Evolutionary conservation across 208 protist species (phyloP), one percentile per base, ranked within the genome.

Genomic region (Crithidia mellificae): DNA sequence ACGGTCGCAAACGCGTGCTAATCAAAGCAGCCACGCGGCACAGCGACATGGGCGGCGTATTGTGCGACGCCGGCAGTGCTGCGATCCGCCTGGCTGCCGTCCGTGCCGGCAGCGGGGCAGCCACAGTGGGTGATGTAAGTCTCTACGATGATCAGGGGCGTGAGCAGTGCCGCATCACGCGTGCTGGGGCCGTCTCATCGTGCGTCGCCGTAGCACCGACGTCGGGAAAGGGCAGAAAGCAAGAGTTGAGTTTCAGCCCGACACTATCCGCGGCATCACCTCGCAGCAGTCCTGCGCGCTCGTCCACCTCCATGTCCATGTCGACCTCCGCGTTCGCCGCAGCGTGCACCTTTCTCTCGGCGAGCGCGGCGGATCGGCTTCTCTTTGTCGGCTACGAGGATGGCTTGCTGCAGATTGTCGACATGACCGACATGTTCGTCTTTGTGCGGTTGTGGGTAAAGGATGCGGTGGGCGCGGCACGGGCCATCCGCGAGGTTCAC

Each of bases 371-470:
- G 7, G 63, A 68, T 11, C 66, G 69, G 9, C 38, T 74, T 14
- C 38, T 76, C 20, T 68, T 72, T 22, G n/a, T 81, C 30, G 86
- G 77, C 14, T 96, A 93, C 68, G 52, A 68, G 0, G 78, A 93
- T 57, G 88, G 91, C 0, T 64, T 93, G 2, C 52, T 94, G 34
- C 91, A 96, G 76, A 57, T 93, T 49, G 64, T 96, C 20, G 91
- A 96, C 72, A 86, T 79, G 12, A 76, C 84, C 4, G 67, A 75
- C 50, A 69, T 75, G 53, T 80, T 85, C 19, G 72, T 95, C 19
- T 93, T 89, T 68, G 52, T 68, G 11, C 87, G 90, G 0, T 51
- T 83, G 20, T 83, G 80, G 76, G 65, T 55, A 15, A 58, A 22
- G 22, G 44, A 71, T 39, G 25, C 41, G 22, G 20, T 9, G 0